A percentile compares a stretch with the other conserved stretches of the same genome.
Conservation (phyloP, 164 flowering plant genomes). For the Liriodendron chinense region DNA sequence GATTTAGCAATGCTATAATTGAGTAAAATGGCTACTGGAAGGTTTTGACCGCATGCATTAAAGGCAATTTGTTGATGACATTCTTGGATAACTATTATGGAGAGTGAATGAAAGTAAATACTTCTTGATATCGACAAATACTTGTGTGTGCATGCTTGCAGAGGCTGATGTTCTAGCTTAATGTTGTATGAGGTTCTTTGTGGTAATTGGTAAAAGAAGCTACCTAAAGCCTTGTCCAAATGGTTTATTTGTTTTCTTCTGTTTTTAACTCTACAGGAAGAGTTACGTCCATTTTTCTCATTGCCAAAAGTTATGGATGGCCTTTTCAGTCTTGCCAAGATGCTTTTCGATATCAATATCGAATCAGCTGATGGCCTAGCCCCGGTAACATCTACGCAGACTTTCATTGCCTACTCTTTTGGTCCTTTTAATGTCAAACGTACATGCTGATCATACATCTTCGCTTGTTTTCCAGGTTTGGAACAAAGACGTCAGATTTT, state of each 20-base stretch:
- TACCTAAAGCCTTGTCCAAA: background rate
- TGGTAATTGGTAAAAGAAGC: background rate
- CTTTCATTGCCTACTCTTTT: background rate
- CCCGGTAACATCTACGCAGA: conserved; percentile 46
- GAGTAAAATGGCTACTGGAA: too few species aligned
- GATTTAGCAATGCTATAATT: too few species aligned
- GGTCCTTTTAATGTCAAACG: conserved; percentile 2
- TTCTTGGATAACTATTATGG: background rate
- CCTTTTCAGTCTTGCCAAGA: conserved; percentile 79
- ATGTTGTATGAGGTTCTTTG: background rate
- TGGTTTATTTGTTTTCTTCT: conserved; percentile 1
- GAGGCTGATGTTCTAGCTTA: background rate
- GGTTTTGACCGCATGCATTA: background rate
- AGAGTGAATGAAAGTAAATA: too few species aligned
- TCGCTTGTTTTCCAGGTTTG: conserved; percentile 57
- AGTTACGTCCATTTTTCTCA: conserved; percentile 86
- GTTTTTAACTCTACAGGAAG: conserved; percentile 56
- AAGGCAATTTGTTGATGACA: background rate
- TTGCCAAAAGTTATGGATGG: conserved; percentile 97
- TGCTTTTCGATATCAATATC: conserved; percentile 69
- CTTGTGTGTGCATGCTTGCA: too few species aligned
- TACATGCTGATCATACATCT: background rate
- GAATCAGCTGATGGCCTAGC: conserved; percentile 91
- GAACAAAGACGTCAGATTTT: conserved; percentile 85
- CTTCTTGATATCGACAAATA: too few species aligned